These are phyloP conservation scores for Pichia sporocuriosa DNA, from an alignment of 805 yeast genomes.

Conservation along the genomic window DNA sequence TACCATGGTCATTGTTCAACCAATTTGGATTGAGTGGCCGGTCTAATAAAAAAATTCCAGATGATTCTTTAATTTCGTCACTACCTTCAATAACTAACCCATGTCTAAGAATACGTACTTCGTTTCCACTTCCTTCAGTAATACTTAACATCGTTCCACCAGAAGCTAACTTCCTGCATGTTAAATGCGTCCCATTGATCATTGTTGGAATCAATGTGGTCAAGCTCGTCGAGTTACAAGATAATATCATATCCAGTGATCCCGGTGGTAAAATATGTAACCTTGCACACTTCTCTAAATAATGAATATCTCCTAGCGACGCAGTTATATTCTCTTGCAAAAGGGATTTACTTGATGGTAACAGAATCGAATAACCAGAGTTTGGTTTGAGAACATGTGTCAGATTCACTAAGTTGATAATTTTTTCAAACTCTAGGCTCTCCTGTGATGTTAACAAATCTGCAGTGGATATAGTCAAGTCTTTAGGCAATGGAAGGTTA, in stretches of 20 bases:
- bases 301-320: constrained; percentile 28
- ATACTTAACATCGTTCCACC: constrained; percentile 35
- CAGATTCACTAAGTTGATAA: constrained; percentile 37
- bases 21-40: constrained; percentile 60
- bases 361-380: constrained; percentile 52
- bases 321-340: constrained; percentile 42
- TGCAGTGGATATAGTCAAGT: constrained; percentile 42
- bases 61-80: not conserved
- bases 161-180: constrained; percentile 36
- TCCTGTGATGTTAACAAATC: constrained; percentile 55
- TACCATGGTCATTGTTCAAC: constrained; percentile 39
- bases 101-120: constrained; percentile 49
- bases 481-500: constrained; percentile 49
- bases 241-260: constrained; percentile 39
- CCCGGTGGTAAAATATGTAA: constrained; percentile 64
- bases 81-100: constrained; percentile 47
- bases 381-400: constrained; percentile 33
- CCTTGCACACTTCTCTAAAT: constrained; percentile 47
- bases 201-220: constrained; percentile 34
- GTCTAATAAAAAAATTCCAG: constrained; percentile 61
- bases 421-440: constrained; percentile 40
- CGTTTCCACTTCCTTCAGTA: constrained; percentile 45
- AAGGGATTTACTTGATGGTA: constrained; percentile 62
- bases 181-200: constrained; percentile 37
- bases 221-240: constrained; percentile 35